phyloP scores from a whole-genome alignment of 140 eudicot genomes.

The Oenanthe javanica region DNA sequence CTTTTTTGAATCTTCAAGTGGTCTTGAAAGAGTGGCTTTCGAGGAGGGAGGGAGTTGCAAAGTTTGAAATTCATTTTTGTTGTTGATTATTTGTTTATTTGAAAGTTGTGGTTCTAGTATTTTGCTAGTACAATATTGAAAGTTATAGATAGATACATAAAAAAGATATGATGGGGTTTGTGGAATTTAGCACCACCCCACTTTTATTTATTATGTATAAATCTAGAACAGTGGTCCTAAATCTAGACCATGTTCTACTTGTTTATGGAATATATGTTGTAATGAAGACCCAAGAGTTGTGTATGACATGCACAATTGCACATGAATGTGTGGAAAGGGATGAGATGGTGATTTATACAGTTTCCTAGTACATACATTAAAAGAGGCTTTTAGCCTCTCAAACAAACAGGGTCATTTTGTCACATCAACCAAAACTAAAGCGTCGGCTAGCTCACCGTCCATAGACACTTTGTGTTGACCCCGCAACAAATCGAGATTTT shows the following conservation, averaged over 20 bases:
- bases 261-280: not conserved
- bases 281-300: not conserved
- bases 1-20: not conserved
- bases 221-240: not conserved
- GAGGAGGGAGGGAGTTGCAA: not conserved
- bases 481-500: not conserved
- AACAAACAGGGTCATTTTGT: not conserved
- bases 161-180: conserved; percentile 2
- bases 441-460: not conserved
- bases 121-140: not conserved
- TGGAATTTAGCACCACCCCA: not conserved
- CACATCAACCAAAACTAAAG: not conserved
- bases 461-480: not conserved
- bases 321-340: not conserved
- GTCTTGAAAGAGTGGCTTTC: not conserved
- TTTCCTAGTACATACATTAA: not conserved
- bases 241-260: not conserved
- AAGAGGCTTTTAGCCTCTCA: not conserved
- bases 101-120: not conserved
- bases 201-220: not conserved
- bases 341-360: not conserved
- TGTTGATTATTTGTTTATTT: not conserved
- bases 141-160: not conserved
- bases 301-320: not conserved
- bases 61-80: not conserved